phyloP scores from a whole-genome alignment of 1,284 basidiomycete genomes.

The Cutaneotrichosporon daszewskae region DNA sequence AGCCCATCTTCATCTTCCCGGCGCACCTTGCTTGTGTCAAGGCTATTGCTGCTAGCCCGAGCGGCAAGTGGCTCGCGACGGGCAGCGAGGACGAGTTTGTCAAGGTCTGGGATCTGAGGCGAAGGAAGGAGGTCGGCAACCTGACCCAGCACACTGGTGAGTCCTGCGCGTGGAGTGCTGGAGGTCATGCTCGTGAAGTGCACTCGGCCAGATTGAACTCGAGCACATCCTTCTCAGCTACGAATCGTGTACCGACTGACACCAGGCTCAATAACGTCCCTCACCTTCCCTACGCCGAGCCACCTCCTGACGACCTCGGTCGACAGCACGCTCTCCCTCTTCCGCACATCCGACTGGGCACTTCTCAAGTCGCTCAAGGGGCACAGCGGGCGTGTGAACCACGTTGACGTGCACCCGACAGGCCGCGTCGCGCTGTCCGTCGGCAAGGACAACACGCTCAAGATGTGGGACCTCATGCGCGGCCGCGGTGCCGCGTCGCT shows the following conservation, averaged over 20 bases:
- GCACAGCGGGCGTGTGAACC: conserved; percentile 87
- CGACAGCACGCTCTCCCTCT: conserved; percentile 82
- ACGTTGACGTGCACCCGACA: conserved; percentile 82
- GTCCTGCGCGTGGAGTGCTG: conserved; percentile 25
- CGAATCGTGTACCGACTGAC: too few relatives aligned
- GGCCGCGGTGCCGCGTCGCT: conserved; percentile 83
- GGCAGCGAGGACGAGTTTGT: conserved; percentile 92
- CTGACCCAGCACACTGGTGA: conserved; percentile 86
- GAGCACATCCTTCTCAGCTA: too few relatives aligned
- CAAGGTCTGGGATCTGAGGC: conserved; percentile 92
- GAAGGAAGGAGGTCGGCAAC: conserved; percentile 86
- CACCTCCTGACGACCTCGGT: conserved; percentile 85
- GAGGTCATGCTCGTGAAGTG: too few relatives aligned
- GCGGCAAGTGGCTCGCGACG: conserved; percentile 92
- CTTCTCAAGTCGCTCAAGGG: conserved; percentile 82
- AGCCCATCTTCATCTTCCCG: conserved; percentile 91
- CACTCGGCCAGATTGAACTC: too few relatives aligned
- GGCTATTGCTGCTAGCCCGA: conserved; percentile 77
- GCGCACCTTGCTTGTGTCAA: conserved; percentile 92
- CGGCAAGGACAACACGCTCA: conserved; percentile 78
- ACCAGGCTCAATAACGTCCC: conserved; percentile 81
- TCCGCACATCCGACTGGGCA: conserved; percentile 88
- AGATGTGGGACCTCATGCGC: conserved; percentile 98
- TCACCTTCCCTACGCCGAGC: conserved; percentile 79
- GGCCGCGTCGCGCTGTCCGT: conserved; percentile 86